Percentiles rank a stretch among this genome's conserved stretches.
phyloP scores from a whole-genome alignment of 2,329 filamentous ascomycete species.

The Venturia asperata region DNA sequence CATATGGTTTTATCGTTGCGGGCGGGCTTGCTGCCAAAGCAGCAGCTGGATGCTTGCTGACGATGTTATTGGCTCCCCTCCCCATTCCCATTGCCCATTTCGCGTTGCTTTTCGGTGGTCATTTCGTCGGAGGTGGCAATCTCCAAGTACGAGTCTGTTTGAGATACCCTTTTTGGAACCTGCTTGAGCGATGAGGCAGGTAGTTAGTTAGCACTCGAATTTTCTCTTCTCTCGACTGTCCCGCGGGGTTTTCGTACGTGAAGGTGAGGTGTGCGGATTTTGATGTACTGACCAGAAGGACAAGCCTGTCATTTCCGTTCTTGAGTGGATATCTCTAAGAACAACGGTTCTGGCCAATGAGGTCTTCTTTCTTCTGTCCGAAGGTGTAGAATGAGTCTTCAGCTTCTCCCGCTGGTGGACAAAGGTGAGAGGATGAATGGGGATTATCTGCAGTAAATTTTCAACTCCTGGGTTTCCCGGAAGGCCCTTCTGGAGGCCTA shows the following conservation, averaged over 20 bases:
- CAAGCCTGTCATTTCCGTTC: background rate
- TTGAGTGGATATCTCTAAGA: background rate
- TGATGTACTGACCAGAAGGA: background rate
- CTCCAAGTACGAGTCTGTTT: background rate
- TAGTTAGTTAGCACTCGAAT: background rate
- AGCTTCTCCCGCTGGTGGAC: background rate
- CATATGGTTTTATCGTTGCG: background rate
- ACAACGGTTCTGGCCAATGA: background rate
- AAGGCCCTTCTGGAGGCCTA: background rate
- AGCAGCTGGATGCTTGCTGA: background rate
- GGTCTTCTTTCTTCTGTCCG: background rate
- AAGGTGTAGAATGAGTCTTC: background rate
- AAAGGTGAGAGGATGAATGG: background rate
- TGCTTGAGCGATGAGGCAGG: slow-evolving; percentile 1
- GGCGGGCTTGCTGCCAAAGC: background rate
- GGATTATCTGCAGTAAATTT: background rate
- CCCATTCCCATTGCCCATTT: background rate
- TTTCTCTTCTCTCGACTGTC: background rate
- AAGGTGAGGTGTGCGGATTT: background rate
- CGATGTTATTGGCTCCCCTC: background rate
- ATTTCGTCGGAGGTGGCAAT: background rate
- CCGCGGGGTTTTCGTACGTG: background rate
- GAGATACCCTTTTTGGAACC: slow-evolving; percentile 15
- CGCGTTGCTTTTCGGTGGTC: background rate
- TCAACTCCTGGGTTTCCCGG: background rate